Conservation (phyloP, 169 alveolate genomes). For the Plasmodium cynomolgi region DNA sequence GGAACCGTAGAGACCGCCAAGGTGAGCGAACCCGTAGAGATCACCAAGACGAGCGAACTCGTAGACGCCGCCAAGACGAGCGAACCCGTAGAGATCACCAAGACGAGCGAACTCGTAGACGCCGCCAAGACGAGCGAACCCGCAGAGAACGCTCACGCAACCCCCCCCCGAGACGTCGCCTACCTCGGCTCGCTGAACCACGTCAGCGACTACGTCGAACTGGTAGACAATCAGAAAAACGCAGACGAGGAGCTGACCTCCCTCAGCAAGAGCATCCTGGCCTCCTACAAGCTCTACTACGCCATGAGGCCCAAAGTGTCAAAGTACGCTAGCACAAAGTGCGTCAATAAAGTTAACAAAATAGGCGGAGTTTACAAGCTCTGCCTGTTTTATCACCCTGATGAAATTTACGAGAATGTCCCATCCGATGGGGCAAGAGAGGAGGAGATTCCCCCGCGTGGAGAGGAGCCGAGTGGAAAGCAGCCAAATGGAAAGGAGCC, state of each 20-base stretch:
- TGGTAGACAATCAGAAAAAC: constrained; percentile 24
- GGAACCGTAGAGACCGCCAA: background rate
- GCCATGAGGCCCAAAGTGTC: constrained; percentile 74
- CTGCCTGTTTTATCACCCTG: constrained; percentile 76
- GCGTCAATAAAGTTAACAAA: constrained; percentile 59
- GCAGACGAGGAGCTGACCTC: constrained; percentile 16
- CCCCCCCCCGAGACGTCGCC: background rate
- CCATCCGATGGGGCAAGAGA: background rate
- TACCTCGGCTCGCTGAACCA: constrained; percentile 37
- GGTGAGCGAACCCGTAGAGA: background rate
- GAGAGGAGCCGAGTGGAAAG: background rate
- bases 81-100: background rate
- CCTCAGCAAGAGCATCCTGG: constrained; percentile 25
- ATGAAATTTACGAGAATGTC: background rate
- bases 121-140: background rate
- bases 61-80: background rate
- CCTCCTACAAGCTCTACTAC: constrained; percentile 56
- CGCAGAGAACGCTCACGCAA: too few species aligned
- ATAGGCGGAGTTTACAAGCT: constrained; percentile 77
- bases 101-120: background rate
- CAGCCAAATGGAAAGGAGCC: background rate
- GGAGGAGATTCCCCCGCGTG: background rate
- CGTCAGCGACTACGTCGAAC: constrained; percentile 42
- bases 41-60: background rate
- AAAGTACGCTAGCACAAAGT: constrained; percentile 55